These are phyloP conservation scores for Coleophoma eucalyptorum DNA, from an alignment of 2,329 filamentous ascomycete species.

Conservation along the genomic window DNA sequence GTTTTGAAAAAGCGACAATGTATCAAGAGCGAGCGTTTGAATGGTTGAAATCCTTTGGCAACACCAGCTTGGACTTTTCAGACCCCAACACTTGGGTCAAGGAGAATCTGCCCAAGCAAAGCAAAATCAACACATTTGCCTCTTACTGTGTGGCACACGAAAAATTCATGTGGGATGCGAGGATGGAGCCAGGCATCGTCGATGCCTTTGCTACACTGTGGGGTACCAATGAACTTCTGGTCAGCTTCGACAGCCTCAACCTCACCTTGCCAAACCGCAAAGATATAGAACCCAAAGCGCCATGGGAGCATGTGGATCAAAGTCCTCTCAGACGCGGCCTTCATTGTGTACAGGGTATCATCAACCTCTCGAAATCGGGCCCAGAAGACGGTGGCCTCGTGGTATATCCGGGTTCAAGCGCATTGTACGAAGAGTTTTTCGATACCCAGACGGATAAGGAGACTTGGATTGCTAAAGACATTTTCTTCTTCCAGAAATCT, in stretches of 20 bases:
- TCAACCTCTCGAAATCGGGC: slow-evolving; percentile 27
- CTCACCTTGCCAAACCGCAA: slow-evolving; percentile 27
- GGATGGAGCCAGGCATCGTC: slow-evolving; percentile 32
- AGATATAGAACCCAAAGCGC: slow-evolving; percentile 13
- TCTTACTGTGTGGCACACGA: slow-evolving; percentile 26
- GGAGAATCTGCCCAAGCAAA: slow-evolving; percentile 29
- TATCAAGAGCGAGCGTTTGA: slow-evolving; percentile 27
- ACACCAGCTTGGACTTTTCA: neutral
- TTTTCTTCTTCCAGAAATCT: slow-evolving; percentile 25
- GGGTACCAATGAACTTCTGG: slow-evolving; percentile 31
- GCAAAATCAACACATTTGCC: neutral
- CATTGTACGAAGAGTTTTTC: slow-evolving; percentile 28
- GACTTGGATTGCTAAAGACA: slow-evolving; percentile 12
- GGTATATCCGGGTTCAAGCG: slow-evolving; percentile 27
- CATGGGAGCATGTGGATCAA: slow-evolving; percentile 35
- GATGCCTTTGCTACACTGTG: slow-evolving; percentile 30
- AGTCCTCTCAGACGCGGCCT: slow-evolving; percentile 18
- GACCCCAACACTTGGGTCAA: slow-evolving; percentile 28
- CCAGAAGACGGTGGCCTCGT: slow-evolving; percentile 34
- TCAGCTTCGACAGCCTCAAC: slow-evolving; percentile 33
- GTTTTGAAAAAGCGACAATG: slow-evolving; percentile 32
- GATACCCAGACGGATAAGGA: slow-evolving; percentile 17
- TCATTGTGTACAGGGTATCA: slow-evolving; percentile 27
- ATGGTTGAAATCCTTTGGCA: slow-evolving; percentile 14
- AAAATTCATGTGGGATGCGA: slow-evolving; percentile 35